A percentile compares a stretch with the other conserved stretches of the same genome.
phyloP scores from a whole-genome alignment of 805 yeast species.

The Metschnikowia anglica region DNA sequence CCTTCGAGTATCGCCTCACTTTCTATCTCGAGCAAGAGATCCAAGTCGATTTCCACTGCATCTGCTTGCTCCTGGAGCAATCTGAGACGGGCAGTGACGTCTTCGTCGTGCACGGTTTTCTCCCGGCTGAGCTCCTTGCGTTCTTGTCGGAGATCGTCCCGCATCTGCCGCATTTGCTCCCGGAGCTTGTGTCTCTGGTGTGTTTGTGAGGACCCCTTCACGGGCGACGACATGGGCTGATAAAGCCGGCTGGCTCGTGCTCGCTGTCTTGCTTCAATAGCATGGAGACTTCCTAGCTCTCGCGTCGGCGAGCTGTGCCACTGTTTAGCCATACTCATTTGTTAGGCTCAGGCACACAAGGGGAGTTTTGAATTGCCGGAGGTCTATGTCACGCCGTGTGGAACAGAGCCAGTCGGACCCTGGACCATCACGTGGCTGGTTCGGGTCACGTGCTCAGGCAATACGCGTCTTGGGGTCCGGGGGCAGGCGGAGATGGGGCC shows the following conservation, averaged over 20 bases:
- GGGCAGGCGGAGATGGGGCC: too few species aligned
- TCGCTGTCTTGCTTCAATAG: slow-evolving; percentile 14
- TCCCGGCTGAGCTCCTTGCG: slow-evolving; percentile 16
- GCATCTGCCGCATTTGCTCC: slow-evolving; percentile 12
- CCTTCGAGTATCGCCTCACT: too few species aligned
- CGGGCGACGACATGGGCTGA: slow-evolving; percentile 21
- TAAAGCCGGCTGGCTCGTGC: slow-evolving; percentile 14
- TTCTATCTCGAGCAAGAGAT: slow-evolving; percentile 10
- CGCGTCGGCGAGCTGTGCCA: slow-evolving; percentile 20
- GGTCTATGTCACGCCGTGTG: too few species aligned
- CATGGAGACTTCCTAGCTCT: slow-evolving; percentile 7
- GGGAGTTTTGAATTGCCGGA: too few species aligned
- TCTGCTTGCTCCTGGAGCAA: slow-evolving; percentile 15
- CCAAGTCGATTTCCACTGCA: slow-evolving; percentile 14
- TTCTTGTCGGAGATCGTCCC: slow-evolving; percentile 14
- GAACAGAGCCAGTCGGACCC: too few species aligned
- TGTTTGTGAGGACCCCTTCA: slow-evolving; percentile 1
- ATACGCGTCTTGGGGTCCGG: too few species aligned
- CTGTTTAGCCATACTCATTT: slow-evolving; percentile 1
- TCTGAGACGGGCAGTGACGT: slow-evolving; percentile 4
- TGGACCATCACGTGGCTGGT: too few species aligned
- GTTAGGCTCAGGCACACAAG: too few species aligned
- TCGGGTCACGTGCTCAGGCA: too few species aligned
- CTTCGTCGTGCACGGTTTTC: slow-evolving; percentile 14
- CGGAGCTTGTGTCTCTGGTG: slow-evolving; percentile 3